Conservation (phyloP, 192 early-diverging fungal species). For the Coemansia sp. region DNA sequence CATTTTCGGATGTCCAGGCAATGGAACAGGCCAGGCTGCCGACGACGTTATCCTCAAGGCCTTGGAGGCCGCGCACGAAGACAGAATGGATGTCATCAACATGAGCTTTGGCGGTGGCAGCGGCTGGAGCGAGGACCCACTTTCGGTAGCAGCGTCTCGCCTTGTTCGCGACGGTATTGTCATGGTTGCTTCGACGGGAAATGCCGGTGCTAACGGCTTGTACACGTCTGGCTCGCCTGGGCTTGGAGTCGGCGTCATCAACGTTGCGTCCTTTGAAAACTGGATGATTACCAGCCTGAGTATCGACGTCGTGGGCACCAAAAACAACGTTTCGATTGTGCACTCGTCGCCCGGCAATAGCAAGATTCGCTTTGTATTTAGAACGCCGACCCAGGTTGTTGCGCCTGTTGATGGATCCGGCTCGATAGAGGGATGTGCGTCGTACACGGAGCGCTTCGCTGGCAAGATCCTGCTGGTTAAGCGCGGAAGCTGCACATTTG, state of each 20-base stretch:
- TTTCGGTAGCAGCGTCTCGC: slow-evolving; percentile 63
- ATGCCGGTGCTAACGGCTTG: slow-evolving; percentile 69
- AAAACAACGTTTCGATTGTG: slow-evolving; percentile 53
- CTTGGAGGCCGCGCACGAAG: slow-evolving; percentile 69
- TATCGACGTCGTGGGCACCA: slow-evolving; percentile 38
- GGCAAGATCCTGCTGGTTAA: slow-evolving; percentile 67
- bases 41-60: slow-evolving; percentile 75
- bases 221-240: slow-evolving; percentile 65
- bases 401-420: slow-evolving; percentile 53
- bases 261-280: slow-evolving; percentile 61
- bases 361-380: slow-evolving; percentile 51
- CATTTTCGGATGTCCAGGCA: slow-evolving; percentile 77
- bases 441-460: slow-evolving; percentile 41
- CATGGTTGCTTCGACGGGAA: slow-evolving; percentile 69
- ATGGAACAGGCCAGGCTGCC: slow-evolving; percentile 67
- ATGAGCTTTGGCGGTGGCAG: slow-evolving; percentile 77
- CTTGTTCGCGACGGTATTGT: slow-evolving; percentile 48
- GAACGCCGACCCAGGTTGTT: slow-evolving; percentile 39
- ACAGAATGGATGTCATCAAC: slow-evolving; percentile 83
- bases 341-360: slow-evolving; percentile 52
- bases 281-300: slow-evolving; percentile 51
- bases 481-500: slow-evolving; percentile 73
- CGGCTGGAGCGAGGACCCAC: slow-evolving; percentile 65
- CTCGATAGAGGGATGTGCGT: slow-evolving; percentile 62
- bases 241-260: slow-evolving; percentile 59